A percentile compares a stretch with the other conserved stretches of the same genome.
phyloP scores from a whole-genome alignment of 345 rosid genomes.

The Clausena lansium region DNA sequence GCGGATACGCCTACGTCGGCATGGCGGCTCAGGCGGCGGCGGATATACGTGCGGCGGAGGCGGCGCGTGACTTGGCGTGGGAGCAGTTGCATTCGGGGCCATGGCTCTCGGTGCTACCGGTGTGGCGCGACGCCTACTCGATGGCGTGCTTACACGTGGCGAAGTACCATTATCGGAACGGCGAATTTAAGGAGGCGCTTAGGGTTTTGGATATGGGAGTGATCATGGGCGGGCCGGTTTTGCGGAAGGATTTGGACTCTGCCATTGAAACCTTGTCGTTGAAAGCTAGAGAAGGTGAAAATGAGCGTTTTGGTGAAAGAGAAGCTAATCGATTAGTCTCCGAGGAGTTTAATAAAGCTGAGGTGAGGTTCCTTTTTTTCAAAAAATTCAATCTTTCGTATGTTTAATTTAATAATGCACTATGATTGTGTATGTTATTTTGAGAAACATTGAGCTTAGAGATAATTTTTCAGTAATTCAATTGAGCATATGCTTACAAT shows the following conservation, averaged over 20 bases:
- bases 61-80: constrained; percentile 97
- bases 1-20: constrained; percentile 84
- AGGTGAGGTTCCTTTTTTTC: constrained; percentile 47
- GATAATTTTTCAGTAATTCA: too few relatives aligned
- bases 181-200: constrained; percentile 70
- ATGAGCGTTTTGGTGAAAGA: constrained; percentile 24
- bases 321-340: constrained; percentile 32
- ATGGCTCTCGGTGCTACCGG: constrained; percentile 92
- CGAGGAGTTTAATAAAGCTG: constrained; percentile 48
- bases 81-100: constrained; percentile 99
- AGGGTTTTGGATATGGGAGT: constrained; percentile 87
- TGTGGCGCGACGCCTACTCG: constrained; percentile 96
- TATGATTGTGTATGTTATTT: too few relatives aligned
- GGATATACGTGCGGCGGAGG: constrained; percentile 90
- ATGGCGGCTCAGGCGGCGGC: constrained; percentile 74
- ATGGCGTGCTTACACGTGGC: constrained; percentile 88
- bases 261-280: constrained; percentile 45
- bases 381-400: neutral
- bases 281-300: constrained; percentile 38
- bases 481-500: too few relatives aligned
- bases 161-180: constrained; percentile 50
- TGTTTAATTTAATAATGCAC: neutral
- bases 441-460: too few relatives aligned
- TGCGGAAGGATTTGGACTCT: constrained; percentile 70
- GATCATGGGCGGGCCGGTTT: constrained; percentile 88